Evolutionary conservation across 2,329 filamentous ascomycete genomes (phyloP), one percentile per base, ranked within the genome.

Genomic region (Fusarium sp.): DNA sequence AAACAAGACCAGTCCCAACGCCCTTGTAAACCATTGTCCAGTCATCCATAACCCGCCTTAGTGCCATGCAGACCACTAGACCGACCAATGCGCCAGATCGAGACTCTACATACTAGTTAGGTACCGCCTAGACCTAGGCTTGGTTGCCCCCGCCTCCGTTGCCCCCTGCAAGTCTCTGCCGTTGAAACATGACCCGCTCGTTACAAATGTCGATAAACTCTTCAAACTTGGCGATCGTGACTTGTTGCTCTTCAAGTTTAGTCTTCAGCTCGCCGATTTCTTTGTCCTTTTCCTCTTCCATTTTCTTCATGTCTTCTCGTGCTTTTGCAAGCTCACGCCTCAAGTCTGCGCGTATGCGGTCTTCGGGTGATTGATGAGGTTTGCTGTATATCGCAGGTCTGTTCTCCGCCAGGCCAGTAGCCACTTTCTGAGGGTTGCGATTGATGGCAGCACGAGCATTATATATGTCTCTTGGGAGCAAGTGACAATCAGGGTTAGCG

Each of bases 131-230:
- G 50, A 16, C 40, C 40, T 69, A 77, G 50, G 76, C 71, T 56
- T 79, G 73, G 37, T 76, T 81, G 47, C 75, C 77, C 5, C 74
- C 79, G 37, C 76, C 71, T 45, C 77, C 74, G 54, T 73, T 78
- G 29, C 75, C 81, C 59, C 80, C 80, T 31, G 78, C 81, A 16
- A 92, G 83, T 70, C 87, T 85, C 77, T 90, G 87, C 60, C 89
- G 84, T 79, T 90, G 89, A 62, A 91, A 84, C 85, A 92, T 92
- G 70, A 92, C 90, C 59, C 90, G 84, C 79, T 91, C 86, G 76
- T 92, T 92, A 79, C 90, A 92, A 64, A 92, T 91, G 80, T 92
- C 90, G 76, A 92, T 92, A 63, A 92, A 92, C 87, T 91, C 90
- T 81, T 92, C 90, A 74, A 92, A 92, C 78, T 88, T 90, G 70